A percentile compares a stretch with the other conserved stretches of the same genome.
Conservation (phyloP, 129 eudicot species). For the Calendula officinalis region DNA sequence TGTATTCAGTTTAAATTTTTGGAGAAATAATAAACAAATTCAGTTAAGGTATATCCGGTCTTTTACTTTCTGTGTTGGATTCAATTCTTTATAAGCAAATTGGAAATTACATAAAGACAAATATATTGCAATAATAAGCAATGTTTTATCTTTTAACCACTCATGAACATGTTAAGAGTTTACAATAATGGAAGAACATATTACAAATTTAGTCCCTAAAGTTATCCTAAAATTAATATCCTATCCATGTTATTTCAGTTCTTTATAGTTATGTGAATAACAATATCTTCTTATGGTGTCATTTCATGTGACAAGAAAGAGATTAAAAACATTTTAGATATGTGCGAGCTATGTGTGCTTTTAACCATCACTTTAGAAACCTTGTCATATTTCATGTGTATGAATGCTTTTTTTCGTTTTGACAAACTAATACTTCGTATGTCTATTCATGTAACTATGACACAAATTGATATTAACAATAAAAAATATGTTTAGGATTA, state of each 20-base stretch:
- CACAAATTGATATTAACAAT: too few species aligned
- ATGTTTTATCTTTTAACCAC: conserved; percentile 5
- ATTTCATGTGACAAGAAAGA: neutral
- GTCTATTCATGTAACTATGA: too few species aligned
- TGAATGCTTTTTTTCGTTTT: too few species aligned
- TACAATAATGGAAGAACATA: neutral
- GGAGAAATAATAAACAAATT: too few species aligned
- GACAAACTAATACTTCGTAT: too few species aligned
- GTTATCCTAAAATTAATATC: neutral
- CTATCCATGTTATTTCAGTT: neutral
- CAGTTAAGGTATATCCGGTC: too few species aligned
- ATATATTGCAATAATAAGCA: conserved; percentile 10
- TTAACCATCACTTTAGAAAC: neutral
- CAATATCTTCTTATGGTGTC: neutral
- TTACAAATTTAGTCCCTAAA: conserved; percentile 2
- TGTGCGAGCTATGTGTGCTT: neutral
- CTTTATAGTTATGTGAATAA: neutral
- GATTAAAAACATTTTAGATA: neutral
- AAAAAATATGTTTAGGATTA: too few species aligned
- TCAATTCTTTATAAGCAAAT: conserved; percentile 3
- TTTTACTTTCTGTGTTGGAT: conserved; percentile 13
- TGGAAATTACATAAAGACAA: conserved; percentile 10
- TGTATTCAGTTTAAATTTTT: neutral
- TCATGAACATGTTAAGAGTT: conserved; percentile 2
- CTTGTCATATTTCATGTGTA: neutral